Conservation (phyloP, 1,139 yeast species). For the Yamadazyma triangularis region DNA sequence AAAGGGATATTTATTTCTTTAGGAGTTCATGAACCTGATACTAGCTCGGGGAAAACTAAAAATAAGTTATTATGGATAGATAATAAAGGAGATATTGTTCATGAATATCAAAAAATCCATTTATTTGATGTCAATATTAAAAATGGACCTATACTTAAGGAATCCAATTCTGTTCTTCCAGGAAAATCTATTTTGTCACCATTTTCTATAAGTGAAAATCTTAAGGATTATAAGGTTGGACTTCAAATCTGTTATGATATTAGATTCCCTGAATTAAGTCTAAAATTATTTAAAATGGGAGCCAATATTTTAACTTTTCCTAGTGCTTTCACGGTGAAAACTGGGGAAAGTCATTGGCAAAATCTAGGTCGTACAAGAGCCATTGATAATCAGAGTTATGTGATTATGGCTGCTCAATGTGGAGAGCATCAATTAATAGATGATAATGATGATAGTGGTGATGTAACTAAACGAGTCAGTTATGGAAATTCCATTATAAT, state of each 20-base stretch:
- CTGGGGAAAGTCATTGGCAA: conserved; percentile 92
- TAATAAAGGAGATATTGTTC: conserved; percentile 56
- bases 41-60: conserved; percentile 58
- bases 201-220: conserved; percentile 24
- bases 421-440: conserved; percentile 60
- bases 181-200: conserved; percentile 58
- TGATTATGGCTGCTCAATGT: conserved; percentile 87
- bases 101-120: conserved; percentile 80
- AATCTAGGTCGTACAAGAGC: conserved; percentile 77
- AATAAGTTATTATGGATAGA: conserved; percentile 57
- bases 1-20: conserved; percentile 35
- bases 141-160: conserved; percentile 69
- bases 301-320: conserved; percentile 81
- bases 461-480: conserved; percentile 40
- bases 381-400: conserved; percentile 81
- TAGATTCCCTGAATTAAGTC: conserved; percentile 79
- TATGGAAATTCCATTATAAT: conserved; percentile 85
- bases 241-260: conserved; percentile 82
- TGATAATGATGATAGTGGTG: conserved; percentile 26
- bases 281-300: conserved; percentile 61
- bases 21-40: conserved; percentile 79
- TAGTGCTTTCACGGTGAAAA: conserved; percentile 86
- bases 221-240: conserved; percentile 56
- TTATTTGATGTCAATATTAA: conserved; percentile 83
- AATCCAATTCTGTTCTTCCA: conserved; percentile 77